A percentile compares a stretch with the other conserved stretches of the same genome.
Evolutionary conservation across 23 red algal genomes (phyloP).

Genomic region (Gracilariopsis chorda): DNA sequence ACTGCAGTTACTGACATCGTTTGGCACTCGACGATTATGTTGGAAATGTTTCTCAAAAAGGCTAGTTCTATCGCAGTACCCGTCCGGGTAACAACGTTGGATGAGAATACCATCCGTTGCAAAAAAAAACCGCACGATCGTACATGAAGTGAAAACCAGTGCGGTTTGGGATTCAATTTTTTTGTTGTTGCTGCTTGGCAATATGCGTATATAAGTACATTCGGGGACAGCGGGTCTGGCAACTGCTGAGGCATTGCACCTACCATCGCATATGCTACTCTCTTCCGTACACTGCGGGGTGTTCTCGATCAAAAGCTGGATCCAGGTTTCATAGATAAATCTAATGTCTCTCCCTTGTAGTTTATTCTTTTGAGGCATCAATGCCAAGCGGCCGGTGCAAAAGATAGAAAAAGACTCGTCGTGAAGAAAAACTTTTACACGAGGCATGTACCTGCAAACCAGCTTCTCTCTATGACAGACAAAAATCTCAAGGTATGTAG

Average conservation of each 20-base stretch:
- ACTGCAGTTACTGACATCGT: background rate
- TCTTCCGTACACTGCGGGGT: too few species aligned
- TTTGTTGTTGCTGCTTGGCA: background rate
- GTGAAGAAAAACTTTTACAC: background rate
- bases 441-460: background rate
- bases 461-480: background rate
- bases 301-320: too few species aligned
- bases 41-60: background rate
- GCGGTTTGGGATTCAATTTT: background rate
- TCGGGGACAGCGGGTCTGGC: background rate
- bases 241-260: too few species aligned
- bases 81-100: background rate
- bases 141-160: background rate
- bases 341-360: too few species aligned
- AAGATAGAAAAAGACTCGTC: background rate
- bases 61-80: background rate
- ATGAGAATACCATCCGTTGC: background rate
- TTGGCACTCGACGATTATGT: background rate
- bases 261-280: too few species aligned
- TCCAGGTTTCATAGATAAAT: too few species aligned
- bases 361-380: too few species aligned
- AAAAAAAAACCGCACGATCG: background rate
- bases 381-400: too few species aligned
- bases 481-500: background rate
- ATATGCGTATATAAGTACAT: background rate